Conservation (phyloP, 139 green algal genomes). For the Chlamydomonas sp. region DNA sequence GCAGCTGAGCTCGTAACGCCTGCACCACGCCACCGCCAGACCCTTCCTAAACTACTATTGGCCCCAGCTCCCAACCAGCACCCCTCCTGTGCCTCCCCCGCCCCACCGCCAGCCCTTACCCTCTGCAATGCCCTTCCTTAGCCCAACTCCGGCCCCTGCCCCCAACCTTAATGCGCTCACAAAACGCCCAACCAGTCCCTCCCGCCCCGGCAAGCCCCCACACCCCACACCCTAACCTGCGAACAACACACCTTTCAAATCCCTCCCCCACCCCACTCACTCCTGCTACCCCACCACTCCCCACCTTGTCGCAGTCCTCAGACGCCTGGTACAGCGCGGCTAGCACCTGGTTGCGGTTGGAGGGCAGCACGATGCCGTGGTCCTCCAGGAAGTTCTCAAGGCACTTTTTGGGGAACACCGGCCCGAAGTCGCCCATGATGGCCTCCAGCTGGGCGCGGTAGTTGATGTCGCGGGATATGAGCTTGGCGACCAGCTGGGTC, state of each 20-base stretch:
- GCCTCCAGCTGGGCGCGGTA: slow-evolving; percentile 15
- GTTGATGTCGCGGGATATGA: slow-evolving; percentile 9
- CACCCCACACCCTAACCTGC: neutral
- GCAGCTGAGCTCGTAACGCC: too few relatives aligned
- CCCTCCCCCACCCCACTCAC: neutral
- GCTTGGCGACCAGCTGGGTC: neutral
- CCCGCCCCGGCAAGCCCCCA: neutral
- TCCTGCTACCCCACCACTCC: too few relatives aligned
- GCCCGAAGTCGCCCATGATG: slow-evolving; percentile 8
- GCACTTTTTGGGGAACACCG: neutral
- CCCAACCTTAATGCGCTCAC: too few relatives aligned
- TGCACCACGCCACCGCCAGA: too few relatives aligned
- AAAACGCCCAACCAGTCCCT: neutral
- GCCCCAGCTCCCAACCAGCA: too few relatives aligned
- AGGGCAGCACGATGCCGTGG: neutral
- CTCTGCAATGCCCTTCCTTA: too few relatives aligned
- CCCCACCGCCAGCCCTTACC: too few relatives aligned
- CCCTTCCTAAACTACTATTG: too few relatives aligned
- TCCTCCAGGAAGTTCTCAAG: neutral
- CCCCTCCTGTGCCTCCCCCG: too few relatives aligned
- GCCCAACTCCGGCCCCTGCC: too few relatives aligned
- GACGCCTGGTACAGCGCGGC: neutral
- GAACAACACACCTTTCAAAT: neutral
- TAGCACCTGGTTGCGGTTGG: neutral
- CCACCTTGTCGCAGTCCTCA: neutral